These are phyloP conservation scores for Echinochloa phyllopogon DNA, from an alignment of 176 grass and related monocot species.

Conservation along the genomic window DNA sequence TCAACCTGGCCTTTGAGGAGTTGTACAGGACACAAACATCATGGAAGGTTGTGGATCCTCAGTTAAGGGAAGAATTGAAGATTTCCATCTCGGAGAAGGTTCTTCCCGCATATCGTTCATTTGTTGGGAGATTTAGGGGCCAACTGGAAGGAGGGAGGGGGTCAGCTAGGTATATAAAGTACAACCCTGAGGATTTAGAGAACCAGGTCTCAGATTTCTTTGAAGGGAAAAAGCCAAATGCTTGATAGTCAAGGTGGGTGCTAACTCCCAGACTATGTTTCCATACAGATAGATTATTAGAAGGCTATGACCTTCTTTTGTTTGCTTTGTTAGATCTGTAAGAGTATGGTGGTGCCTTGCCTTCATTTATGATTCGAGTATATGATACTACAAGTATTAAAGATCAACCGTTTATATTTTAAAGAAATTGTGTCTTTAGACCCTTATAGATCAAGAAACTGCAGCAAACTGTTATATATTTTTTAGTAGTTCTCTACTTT, in stretches of 20 bases:
- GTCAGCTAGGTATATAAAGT: constrained; percentile 79
- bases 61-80: constrained; percentile 85
- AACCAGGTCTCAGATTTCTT: constrained; percentile 87
- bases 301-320: constrained; percentile 19
- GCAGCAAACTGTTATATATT: not conserved
- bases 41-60: constrained; percentile 85
- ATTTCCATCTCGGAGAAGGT: constrained; percentile 80
- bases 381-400: not conserved
- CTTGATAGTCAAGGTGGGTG: constrained; percentile 53
- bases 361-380: not conserved
- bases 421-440: not conserved
- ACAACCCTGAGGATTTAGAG: constrained; percentile 87
- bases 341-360: constrained; percentile 22
- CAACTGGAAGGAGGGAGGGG: constrained; percentile 75
- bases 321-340: not conserved
- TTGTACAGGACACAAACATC: constrained; percentile 74
- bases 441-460: not conserved
- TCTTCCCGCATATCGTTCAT: constrained; percentile 84
- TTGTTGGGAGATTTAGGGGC: constrained; percentile 73
- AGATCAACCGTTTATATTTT: not conserved
- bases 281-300: not conserved
- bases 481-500: constrained; percentile 21
- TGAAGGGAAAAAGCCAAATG: constrained; percentile 70
- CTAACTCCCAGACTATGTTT: constrained; percentile 8
- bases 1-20: constrained; percentile 87